Percentiles rank a stretch among this genome's conserved stretches.
These are phyloP conservation scores for Yarrowia porcina DNA, from an alignment of 805 yeast genomes.

Conservation along the genomic window DNA sequence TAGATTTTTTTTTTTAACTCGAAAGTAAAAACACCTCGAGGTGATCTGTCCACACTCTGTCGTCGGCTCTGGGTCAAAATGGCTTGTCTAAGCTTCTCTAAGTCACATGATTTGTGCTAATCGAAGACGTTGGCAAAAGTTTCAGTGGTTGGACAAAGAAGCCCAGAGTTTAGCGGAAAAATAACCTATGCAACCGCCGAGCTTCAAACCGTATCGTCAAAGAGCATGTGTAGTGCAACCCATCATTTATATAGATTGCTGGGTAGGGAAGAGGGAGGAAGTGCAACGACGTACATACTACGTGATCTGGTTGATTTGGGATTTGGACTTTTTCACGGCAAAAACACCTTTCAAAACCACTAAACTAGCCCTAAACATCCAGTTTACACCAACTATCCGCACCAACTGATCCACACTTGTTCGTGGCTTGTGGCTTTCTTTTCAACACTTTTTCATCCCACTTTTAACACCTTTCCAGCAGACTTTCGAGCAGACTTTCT, in stretches of 20 bases:
- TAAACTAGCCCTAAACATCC: too few relatives aligned
- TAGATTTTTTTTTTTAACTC: too few relatives aligned
- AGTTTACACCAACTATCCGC: background rate
- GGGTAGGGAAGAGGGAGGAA: too few relatives aligned
- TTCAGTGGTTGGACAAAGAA: background rate
- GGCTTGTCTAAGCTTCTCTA: too few relatives aligned
- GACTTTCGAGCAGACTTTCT: too few relatives aligned
- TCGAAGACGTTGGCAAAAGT: background rate
- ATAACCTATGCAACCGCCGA: constrained; percentile 5
- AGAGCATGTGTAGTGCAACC: constrained; percentile 15
- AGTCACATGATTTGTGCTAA: constrained; percentile 19
- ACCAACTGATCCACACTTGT: too few relatives aligned
- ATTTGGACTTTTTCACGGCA: background rate
- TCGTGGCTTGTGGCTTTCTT: constrained; percentile 20
- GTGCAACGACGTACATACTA: too few relatives aligned
- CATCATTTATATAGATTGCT: constrained; percentile 5
- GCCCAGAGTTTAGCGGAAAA: constrained; percentile 4
- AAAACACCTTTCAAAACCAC: too few relatives aligned
- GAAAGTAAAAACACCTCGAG: too few relatives aligned
- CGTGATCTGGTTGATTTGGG: too few relatives aligned
- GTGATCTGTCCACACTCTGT: too few relatives aligned
- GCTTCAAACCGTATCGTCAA: background rate
- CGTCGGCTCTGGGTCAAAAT: too few relatives aligned
- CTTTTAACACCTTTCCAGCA: background rate
- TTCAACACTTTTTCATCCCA: background rate